These are phyloP conservation scores for Alopecurus myosuroides DNA, from an alignment of 176 grass and related monocot genomes.

Conservation along the genomic window DNA sequence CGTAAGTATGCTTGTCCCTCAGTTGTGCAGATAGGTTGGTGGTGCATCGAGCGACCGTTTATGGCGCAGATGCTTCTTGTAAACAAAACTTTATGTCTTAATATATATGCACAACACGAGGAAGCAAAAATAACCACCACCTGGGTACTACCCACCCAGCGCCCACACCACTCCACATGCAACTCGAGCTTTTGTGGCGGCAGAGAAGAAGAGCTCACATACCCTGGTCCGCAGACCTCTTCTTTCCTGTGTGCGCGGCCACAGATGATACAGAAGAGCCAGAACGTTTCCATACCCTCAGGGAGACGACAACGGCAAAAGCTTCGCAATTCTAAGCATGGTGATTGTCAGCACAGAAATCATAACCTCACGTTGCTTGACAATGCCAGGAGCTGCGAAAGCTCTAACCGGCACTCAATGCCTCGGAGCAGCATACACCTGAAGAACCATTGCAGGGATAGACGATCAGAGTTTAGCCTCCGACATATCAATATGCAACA, in stretches of 20 bases:
- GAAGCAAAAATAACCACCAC: not conserved
- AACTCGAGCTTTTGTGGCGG: not conserved
- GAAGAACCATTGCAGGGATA: not conserved
- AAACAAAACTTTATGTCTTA: no score
- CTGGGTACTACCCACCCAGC: no score
- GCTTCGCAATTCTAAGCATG: slow-evolving; percentile 9
- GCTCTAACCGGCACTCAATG: slow-evolving; percentile 66
- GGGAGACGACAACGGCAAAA: not conserved
- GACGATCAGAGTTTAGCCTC: not conserved
- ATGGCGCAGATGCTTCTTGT: no score
- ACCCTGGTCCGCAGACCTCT: not conserved
- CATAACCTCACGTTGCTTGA: slow-evolving; percentile 22
- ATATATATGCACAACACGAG: slow-evolving; percentile 12
- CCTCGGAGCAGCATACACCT: slow-evolving; percentile 97
- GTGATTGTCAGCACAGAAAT: slow-evolving; percentile 20
- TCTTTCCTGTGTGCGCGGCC: not conserved
- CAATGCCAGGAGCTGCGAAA: slow-evolving; percentile 44
- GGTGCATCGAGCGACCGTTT: no score
- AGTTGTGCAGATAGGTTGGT: no score
- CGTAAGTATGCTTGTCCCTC: no score
- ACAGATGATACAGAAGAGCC: not conserved
- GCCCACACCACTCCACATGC: not conserved
- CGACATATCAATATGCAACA: not conserved
- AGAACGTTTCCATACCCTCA: not conserved
- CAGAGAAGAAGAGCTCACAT: not conserved